Evolutionary conservation across 179 eudicot genomes (phyloP).

Genomic region (Gypsophila paniculata): DNA sequence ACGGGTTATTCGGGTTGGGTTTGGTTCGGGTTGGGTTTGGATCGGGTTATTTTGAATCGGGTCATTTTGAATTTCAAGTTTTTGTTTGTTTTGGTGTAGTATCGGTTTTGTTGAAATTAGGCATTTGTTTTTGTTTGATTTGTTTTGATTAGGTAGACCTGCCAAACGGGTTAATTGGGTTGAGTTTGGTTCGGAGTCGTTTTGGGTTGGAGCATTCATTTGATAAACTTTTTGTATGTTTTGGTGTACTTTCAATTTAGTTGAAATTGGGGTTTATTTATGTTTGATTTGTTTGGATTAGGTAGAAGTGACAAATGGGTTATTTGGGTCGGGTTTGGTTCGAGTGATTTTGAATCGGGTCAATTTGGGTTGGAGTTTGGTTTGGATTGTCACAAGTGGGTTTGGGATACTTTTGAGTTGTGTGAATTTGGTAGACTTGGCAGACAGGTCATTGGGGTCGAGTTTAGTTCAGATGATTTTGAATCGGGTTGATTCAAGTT

Average conservation of each 20-base stretch:
- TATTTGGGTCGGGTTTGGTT: not conserved
- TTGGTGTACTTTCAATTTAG: not conserved
- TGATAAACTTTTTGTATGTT: too few relatives aligned
- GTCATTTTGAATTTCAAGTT: not conserved
- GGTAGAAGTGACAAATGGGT: too few relatives aligned
- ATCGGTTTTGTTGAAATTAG: too few relatives aligned
- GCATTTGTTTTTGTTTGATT: too few relatives aligned
- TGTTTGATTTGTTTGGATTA: too few relatives aligned
- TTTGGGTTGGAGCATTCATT: too few relatives aligned
- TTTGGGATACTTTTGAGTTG: not conserved
- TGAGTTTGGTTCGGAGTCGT: too few relatives aligned
- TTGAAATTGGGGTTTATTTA: not conserved
- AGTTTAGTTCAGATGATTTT: not conserved
- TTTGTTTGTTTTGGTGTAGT: slow-evolving; percentile 7
- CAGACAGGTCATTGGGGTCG: not conserved
- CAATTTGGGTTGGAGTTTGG: not conserved
- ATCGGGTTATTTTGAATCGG: too few relatives aligned
- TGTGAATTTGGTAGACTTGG: not conserved
- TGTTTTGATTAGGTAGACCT: too few relatives aligned
- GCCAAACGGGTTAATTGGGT: too few relatives aligned
- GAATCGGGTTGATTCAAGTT: not conserved
- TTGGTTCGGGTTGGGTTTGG: too few relatives aligned
- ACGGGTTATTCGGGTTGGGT: too few relatives aligned
- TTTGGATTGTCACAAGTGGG: not conserved
- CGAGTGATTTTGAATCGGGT: not conserved